Evolutionary conservation across 202 grass and related monocot genomes (phyloP).

Genomic region (Musa balbisiana): DNA sequence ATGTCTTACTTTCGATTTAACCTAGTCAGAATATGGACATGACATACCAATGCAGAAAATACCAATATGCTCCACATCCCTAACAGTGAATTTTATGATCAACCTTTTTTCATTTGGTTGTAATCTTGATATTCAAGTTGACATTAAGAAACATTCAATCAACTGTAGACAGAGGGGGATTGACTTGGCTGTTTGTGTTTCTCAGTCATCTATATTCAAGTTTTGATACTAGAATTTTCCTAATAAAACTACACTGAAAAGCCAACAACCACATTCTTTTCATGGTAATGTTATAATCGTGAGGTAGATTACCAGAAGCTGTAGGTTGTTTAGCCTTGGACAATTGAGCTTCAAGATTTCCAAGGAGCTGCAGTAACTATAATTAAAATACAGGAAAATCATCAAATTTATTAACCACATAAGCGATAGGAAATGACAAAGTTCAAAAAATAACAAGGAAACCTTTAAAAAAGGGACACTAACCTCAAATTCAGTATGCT

Average conservation of each 20-base stretch:
- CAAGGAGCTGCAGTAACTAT: slow-evolving; percentile 70
- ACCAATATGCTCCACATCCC: no score
- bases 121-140: not conserved
- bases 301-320: slow-evolving; percentile 60
- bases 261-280: not conserved
- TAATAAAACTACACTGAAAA: not conserved
- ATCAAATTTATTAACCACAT: not conserved
- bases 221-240: no score
- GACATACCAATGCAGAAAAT: no score
- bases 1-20: no score
- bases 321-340: slow-evolving; percentile 73
- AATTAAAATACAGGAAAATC: slow-evolving; percentile 14
- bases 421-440: slow-evolving; percentile 3
- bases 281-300: not conserved
- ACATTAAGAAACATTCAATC: not conserved
- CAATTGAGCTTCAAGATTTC: slow-evolving; percentile 95
- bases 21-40: no score
- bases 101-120: not conserved
- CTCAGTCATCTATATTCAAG: no score
- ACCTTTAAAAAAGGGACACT: slow-evolving; percentile 4
- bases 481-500: slow-evolving; percentile 75
- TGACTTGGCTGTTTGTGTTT: no score
- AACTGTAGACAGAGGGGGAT: no score
- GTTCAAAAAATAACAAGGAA: not conserved
- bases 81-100: not conserved